Percentiles rank a stretch among this genome's conserved stretches.
These are phyloP conservation scores for Suhomyces chickasaworum DNA, from an alignment of 1,139 yeast genomes.

Conservation along the genomic window DNA sequence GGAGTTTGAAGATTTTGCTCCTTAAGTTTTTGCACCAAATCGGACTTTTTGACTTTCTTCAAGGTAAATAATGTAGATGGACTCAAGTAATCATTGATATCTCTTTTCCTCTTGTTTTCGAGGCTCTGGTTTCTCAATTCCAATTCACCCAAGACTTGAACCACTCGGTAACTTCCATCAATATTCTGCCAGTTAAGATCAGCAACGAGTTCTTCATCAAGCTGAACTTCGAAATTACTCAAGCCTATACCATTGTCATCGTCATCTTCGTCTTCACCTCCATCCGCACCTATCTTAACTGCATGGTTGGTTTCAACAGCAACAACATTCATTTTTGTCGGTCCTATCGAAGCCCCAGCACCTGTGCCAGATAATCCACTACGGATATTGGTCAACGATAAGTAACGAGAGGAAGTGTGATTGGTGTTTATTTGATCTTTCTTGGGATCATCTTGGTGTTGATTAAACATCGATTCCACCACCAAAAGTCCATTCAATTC, in stretches of 20 bases:
- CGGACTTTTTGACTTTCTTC: slow-evolving; percentile 28
- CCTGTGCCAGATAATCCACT: slow-evolving; percentile 31
- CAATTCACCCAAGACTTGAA: slow-evolving; percentile 78
- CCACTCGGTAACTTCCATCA: slow-evolving; percentile 77
- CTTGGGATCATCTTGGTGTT: slow-evolving; percentile 35
- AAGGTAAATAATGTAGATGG: slow-evolving; percentile 42
- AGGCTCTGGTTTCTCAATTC: slow-evolving; percentile 41
- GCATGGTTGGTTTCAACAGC: slow-evolving; percentile 42
- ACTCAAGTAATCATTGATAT: slow-evolving; percentile 34
- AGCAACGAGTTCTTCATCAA: slow-evolving; percentile 68
- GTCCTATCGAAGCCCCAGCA: slow-evolving; percentile 19
- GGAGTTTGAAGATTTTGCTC: slow-evolving; percentile 11
- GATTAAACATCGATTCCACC: slow-evolving; percentile 34
- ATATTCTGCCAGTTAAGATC: slow-evolving; percentile 81
- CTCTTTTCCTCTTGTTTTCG: slow-evolving; percentile 21
- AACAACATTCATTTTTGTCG: slow-evolving; percentile 32
- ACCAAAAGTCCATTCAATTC: slow-evolving; percentile 32
- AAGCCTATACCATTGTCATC: slow-evolving; percentile 34
- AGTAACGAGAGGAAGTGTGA: slow-evolving; percentile 31
- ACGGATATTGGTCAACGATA: slow-evolving; percentile 39
- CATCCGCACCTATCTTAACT: slow-evolving; percentile 56
- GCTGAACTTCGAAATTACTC: slow-evolving; percentile 68
- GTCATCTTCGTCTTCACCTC: slow-evolving; percentile 15
- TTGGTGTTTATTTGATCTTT: slow-evolving; percentile 26
- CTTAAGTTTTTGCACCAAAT: slow-evolving; percentile 17